Evolutionary conservation across 2,329 filamentous ascomycete species (phyloP).

Genomic region (Parasarocladium wereldwijsianum): DNA sequence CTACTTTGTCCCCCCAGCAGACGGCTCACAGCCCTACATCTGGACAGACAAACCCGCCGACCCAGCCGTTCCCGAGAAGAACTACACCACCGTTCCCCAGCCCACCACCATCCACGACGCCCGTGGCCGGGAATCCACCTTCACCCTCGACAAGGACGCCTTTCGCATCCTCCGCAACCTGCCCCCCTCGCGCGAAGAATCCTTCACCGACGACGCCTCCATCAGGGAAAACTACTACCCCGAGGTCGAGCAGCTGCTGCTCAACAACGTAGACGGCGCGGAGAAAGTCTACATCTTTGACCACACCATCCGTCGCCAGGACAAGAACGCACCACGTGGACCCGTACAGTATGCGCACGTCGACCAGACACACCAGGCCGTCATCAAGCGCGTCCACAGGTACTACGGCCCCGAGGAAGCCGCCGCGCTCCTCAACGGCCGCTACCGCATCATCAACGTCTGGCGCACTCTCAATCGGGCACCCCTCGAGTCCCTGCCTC

Average conservation of each 20-base stretch:
- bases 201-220: conserved; percentile 53
- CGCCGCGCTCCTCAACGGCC: conserved; percentile 45
- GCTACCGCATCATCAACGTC: conserved; percentile 77
- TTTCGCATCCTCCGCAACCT: conserved; percentile 52
- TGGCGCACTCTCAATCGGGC: conserved; percentile 53
- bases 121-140: conserved; percentile 52
- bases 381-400: conserved; percentile 48
- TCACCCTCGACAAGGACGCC: conserved; percentile 57
- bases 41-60: conserved; percentile 48
- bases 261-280: conserved; percentile 51
- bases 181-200: conserved; percentile 36
- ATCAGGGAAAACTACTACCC: conserved; percentile 69
- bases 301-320: conserved; percentile 66
- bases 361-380: conserved; percentile 60
- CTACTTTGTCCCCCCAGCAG: conserved; percentile 48
- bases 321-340: conserved; percentile 40
- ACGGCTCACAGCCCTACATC: conserved; percentile 47
- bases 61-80: conserved; percentile 45
- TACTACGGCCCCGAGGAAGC: conserved; percentile 51
- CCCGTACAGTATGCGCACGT: conserved; percentile 68
- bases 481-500: conserved; percentile 50
- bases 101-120: conserved; percentile 54
- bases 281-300: conserved; percentile 64
- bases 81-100: conserved; percentile 39
- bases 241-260: conserved; percentile 60